Evolutionary conservation across 2,329 filamentous ascomycete species (phyloP), one percentile per base, ranked within the genome.

Genomic region (Curvularia eragrostidis): DNA sequence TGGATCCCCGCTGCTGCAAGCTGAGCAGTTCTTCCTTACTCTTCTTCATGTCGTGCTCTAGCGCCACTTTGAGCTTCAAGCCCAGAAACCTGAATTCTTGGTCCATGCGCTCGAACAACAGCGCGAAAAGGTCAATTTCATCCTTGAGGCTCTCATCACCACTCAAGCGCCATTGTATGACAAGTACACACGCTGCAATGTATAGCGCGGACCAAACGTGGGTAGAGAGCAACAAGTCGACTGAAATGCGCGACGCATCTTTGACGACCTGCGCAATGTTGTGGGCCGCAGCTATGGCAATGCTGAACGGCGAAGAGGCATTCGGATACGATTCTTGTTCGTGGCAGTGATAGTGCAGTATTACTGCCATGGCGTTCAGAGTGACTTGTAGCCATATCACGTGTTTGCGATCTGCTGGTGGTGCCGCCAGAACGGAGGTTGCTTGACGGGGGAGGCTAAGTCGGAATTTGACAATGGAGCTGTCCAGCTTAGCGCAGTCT

Each of bases 91-190:
- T 56, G 21, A 63, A 72, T 1, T 68, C 62, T 21, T 75, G 71
- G 21, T 66, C 50, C 51, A 73, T 65, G 1, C 70, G 66, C 10
- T 74, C 71, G 39, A 71, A 73, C 2, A 75, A 53, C 1, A 74
- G 48, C 5, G 28, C 46, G 6, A 74, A 56, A 3, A 74, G 44
- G 26, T 72, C 67, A 8, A 75, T 67, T 28, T 71, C 65, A 1
- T 60, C 58, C 52, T 65, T 69, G 2, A 70, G 38, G n/a, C 48
- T 66, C 3, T 62, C 41, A 13, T 71, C 67, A 5, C 62, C 64
- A 3, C 63, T 66, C 5, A 62, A 13, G 7, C 65, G 62, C 65
- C 68, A 73, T n/a, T 73, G 62, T 3, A 75, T 69, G 5, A 70
- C 47, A 2, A 75, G 63, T 1, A 73, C 58, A 42, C 57, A 65